Percentiles rank a stretch among this genome's conserved stretches.
Conservation (phyloP, 257 asterid genomes). For the Gentiana macrophylla region DNA sequence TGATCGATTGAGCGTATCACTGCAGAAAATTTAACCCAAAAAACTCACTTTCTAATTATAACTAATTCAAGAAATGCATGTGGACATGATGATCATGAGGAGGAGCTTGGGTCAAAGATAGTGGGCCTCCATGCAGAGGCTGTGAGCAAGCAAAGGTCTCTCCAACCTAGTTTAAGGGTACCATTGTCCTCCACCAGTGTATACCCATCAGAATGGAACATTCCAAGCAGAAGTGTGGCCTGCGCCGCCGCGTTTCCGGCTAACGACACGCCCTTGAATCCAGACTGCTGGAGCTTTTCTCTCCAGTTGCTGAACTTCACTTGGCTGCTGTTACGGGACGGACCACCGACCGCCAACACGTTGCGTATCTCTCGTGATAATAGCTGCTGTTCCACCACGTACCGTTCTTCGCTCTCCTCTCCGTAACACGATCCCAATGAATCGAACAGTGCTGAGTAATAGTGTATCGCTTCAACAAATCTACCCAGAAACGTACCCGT, state of each 20-base stretch:
- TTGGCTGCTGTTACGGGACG: conserved; percentile 62
- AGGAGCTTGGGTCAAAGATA: conserved; percentile 1
- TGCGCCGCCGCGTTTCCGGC: conserved; percentile 94
- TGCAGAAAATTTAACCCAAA: too few species aligned
- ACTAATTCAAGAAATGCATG: too few species aligned
- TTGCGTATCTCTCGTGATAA: conserved; percentile 81
- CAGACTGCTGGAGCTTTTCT: conserved; percentile 77
- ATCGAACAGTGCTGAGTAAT: conserved; percentile 89
- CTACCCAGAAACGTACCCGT: conserved; percentile 87
- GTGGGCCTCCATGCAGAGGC: conserved; percentile 94
- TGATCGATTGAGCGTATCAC: too few species aligned
- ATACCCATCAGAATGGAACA: conserved; percentile 94
- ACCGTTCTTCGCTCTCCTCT: conserved; percentile 92
- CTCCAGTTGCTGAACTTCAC: conserved; percentile 89
- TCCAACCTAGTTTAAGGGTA: conserved; percentile 93
- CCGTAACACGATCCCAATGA: conserved; percentile 95
- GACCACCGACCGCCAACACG: conserved; percentile 76
- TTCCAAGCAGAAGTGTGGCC: conserved; percentile 84
- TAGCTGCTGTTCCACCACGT: conserved; percentile 85
- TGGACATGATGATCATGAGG: too few species aligned
- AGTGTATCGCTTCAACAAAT: conserved; percentile 94
- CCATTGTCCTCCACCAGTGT: conserved; percentile 93
- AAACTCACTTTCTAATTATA: too few species aligned
- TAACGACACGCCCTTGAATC: conserved; percentile 68
- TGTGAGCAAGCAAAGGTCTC: conserved; percentile 93